Evolutionary conservation across 2,329 filamentous ascomycete species (phyloP), one percentile per base, ranked within the genome.

Genomic region (Epichloe aotearoae): DNA sequence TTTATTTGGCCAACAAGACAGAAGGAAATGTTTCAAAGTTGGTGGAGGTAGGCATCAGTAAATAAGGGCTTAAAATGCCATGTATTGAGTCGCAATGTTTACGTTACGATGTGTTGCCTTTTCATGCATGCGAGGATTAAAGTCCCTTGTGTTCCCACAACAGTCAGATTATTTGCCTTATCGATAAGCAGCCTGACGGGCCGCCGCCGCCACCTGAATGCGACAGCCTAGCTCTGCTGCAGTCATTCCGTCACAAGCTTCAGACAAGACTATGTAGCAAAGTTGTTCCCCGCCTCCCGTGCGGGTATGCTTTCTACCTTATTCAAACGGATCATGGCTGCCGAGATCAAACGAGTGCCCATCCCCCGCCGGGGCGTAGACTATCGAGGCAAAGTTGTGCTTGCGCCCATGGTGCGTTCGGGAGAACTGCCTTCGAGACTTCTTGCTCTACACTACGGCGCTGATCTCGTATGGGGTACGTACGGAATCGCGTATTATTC

Each of bases 341-440:
- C 75, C 50, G 68, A 71, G 59, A 60, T 73, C 53, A 83, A 84
- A 64, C 81, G 75, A 63, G 86, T 95, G 38, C 84, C 88, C 48
- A 95, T 96, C 57, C 91, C 91, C 56, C 78, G 75, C 54, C 86
- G 85, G 66, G 91, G 91, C 48, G 89, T 95, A 61, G 89, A 96
- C 72, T 97, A 96, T 69, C 81, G 91, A 59, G 86, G 86, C 69
- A 96, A 94, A 69, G 71, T 97, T 57, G 93, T 97, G 43, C 84
- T 98, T 56, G 93, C 93, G 54, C 93, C 93, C 40, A 98, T 98
- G 93, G 91, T 96, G 52, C 85, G 93, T 58, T 95, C 88, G n/a
- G 93, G 93, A 63, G 93, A 98, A 73, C 73, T 96, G 54, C 91
- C 93, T 3, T 93, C 88, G 39, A 83, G 93, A 52, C 77, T 98